Evolutionary conservation across 2,329 filamentous ascomycete species (phyloP), one percentile per base, ranked within the genome.

Genomic region (Cordyceps militaris): DNA sequence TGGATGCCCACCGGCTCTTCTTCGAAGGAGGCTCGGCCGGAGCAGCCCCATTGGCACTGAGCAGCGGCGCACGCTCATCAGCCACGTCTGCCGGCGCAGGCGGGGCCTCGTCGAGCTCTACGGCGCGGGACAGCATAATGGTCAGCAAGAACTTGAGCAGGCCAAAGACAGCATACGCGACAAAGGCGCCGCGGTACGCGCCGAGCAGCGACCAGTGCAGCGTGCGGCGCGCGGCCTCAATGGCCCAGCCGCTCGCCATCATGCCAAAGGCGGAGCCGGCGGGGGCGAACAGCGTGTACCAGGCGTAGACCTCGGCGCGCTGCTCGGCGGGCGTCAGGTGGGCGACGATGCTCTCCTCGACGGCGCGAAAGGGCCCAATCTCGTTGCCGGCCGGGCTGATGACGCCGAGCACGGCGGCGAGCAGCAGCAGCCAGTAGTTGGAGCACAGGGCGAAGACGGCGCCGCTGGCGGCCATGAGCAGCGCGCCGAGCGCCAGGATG

Each of bases 351-450:
- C 79, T 82, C 68, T 86, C 83, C 64, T 86, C 83, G 28, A 86
- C 75, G 40, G 83, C 82, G 40, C 79, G 74, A 60, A 86, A 86
- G 0, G 83, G 83, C 0, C 82, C 83, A 55, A 85, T 85, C 64
- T 86, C 83, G 57, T 82, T 84, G 8, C 83, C 83, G 64, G 81
- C 82, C n/a, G 57, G 81, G 66, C 81, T 85, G 34, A 87, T 82
- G 50, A 87, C 82, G 5, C 84, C 84, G 8, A 86, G 61, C 16
- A 87, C 73, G 23, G 80, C 80, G 2, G 83, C 83, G 10, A 70
- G 59, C 8, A 87, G 73, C 54, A 87, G 68, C 1, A 83, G 61
- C 81, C 81, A 86, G 65, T 81, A 87, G 58, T 77, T 79, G 7
- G 73, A 71, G 60, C 65, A 76, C 0, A 74, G 48, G 0, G 79